phyloP scores from a whole-genome alignment of 2,329 filamentous ascomycete genomes.

The Fusarium sp. region DNA sequence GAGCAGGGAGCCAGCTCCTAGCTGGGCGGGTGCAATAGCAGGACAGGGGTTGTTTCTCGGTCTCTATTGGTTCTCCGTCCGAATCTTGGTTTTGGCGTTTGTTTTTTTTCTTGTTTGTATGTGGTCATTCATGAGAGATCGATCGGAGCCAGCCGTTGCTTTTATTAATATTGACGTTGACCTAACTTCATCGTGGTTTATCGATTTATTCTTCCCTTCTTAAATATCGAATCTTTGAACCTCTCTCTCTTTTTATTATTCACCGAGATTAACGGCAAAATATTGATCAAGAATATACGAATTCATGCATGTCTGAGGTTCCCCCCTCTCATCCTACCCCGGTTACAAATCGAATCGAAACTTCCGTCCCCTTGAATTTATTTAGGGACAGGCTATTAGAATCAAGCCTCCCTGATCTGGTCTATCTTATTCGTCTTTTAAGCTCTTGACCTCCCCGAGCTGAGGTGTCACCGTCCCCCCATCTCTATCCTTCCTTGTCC shows the following conservation, averaged over 20 bases:
- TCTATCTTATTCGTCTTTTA: constrained; percentile 16
- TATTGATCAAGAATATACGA: neutral
- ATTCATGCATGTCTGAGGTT: constrained; percentile 4
- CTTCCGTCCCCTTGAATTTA: neutral
- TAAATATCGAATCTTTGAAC: neutral
- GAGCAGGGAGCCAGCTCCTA: constrained; percentile 23
- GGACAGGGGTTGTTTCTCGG: constrained; percentile 3
- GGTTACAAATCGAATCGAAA: neutral
- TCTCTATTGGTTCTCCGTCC: constrained; percentile 30
- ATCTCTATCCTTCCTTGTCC: constrained; percentile 19
- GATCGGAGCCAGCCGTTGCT: constrained; percentile 3
- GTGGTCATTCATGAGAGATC: constrained; percentile 18
- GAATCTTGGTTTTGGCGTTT: constrained; percentile 31
- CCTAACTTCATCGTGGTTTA: neutral
- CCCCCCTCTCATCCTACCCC: neutral
- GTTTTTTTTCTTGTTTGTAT: constrained; percentile 14
- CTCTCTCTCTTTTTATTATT: neutral
- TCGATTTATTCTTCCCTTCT: neutral
- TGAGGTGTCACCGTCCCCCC: neutral
- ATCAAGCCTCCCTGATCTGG: constrained; percentile 25
- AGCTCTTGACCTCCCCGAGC: constrained; percentile 1
- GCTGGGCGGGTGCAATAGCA: constrained; percentile 4
- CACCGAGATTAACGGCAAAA: neutral
- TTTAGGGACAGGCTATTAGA: neutral
- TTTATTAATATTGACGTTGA: constrained; percentile 28